Conservation (phyloP, 1,284 basidiomycete species). For the Tausonia pullulans region DNA sequence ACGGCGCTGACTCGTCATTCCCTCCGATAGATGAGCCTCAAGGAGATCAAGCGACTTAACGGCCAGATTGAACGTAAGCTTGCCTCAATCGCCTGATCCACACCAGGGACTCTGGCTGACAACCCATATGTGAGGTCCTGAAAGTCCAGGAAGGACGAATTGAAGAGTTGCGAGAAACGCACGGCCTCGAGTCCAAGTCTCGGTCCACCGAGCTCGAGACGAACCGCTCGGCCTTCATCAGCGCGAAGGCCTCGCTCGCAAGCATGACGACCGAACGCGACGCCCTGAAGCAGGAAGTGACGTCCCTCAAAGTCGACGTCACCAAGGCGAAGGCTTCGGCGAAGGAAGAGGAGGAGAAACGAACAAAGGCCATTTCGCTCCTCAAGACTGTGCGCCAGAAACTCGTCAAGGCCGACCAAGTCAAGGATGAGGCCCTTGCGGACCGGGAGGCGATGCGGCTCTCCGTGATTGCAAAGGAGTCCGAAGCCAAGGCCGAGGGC, state of each 20-base stretch:
- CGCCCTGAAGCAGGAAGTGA: slow-evolving; percentile 45
- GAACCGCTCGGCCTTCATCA: slow-evolving; percentile 54
- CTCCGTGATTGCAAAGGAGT: slow-evolving; percentile 34
- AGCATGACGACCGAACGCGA: slow-evolving; percentile 18
- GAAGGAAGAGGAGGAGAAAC: slow-evolving; percentile 91
- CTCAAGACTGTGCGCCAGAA: slow-evolving; percentile 88
- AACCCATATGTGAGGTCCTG: background rate
- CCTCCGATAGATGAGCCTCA: slow-evolving; percentile 47
- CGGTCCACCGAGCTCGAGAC: slow-evolving; percentile 60
- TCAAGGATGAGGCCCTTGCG: slow-evolving; percentile 57
- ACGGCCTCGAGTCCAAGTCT: slow-evolving; percentile 62
- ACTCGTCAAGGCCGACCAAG: slow-evolving; percentile 82
- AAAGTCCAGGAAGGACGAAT: slow-evolving; percentile 71
- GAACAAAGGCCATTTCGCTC: slow-evolving; percentile 78
- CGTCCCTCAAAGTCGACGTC: slow-evolving; percentile 49
- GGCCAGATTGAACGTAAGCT: slow-evolving; percentile 56
- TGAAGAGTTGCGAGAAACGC: slow-evolving; percentile 70
- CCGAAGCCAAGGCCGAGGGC: slow-evolving; percentile 55
- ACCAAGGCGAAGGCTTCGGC: slow-evolving; percentile 49
- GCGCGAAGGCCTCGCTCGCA: slow-evolving; percentile 27
- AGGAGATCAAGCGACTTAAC: slow-evolving; percentile 60
- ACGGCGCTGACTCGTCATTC: background rate
- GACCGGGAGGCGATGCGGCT: slow-evolving; percentile 29
- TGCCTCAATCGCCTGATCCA: background rate
- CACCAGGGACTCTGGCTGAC: background rate